Percentiles rank a stretch among this genome's conserved stretches.
These are phyloP conservation scores for Prunus davidiana DNA, from an alignment of 306 rosid genomes.

Conservation along the genomic window DNA sequence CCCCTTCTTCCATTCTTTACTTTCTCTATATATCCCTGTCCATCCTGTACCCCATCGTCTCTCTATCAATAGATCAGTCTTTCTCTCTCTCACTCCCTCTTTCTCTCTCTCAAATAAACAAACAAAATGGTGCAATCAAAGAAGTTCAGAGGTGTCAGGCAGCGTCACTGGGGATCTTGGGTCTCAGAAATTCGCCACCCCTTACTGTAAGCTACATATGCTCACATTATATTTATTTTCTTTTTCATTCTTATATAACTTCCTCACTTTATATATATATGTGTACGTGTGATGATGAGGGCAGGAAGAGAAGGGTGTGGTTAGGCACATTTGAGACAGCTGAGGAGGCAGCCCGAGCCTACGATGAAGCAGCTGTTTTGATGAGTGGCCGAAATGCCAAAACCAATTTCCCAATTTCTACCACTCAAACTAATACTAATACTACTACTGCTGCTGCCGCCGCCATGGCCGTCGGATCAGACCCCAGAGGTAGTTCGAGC, in stretches of 20 bases:
- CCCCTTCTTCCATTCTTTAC: constrained; percentile 2
- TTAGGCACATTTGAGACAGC: constrained; percentile 56
- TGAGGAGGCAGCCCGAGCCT: constrained; percentile 46
- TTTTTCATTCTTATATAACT: too few relatives aligned
- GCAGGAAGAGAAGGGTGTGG: constrained; percentile 53
- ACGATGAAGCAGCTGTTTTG: constrained; percentile 46
- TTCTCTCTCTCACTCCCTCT: constrained; percentile 10
- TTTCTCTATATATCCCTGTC: not conserved
- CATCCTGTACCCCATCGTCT: constrained; percentile 21
- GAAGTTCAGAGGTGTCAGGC: constrained; percentile 58
- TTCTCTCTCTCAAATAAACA: not conserved
- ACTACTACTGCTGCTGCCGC: constrained; percentile 7
- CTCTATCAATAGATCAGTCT: constrained; percentile 13
- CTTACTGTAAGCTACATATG: constrained; percentile 33
- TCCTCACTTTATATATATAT: not conserved
- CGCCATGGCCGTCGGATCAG: not conserved
- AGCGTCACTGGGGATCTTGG: constrained; percentile 61
- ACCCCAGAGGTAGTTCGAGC: not conserved
- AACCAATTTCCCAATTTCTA: constrained; percentile 49
- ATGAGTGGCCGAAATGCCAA: constrained; percentile 52
- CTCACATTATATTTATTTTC: not conserved
- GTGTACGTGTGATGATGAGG: not conserved
- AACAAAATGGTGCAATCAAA: constrained; percentile 36
- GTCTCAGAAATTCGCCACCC: constrained; percentile 59
- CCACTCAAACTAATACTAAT: constrained; percentile 21